Evolutionary conservation across 352 stramenopile species (phyloP), one percentile per base, ranked within the genome.

Genomic region (Globisporangium heterothallicum): DNA sequence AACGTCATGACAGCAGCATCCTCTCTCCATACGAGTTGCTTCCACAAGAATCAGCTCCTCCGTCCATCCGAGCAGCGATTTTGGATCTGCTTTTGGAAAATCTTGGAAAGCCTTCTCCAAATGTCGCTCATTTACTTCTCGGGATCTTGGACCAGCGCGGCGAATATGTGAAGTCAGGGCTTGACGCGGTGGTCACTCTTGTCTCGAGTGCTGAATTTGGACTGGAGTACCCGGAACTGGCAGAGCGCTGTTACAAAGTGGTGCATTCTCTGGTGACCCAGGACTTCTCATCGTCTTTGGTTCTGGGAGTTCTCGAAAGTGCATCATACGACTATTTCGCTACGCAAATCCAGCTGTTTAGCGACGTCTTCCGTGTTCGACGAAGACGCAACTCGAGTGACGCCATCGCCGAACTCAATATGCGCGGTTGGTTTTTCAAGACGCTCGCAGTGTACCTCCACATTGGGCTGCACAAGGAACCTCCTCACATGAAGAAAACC

Each of bases 381-480:
- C 69, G 58, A 25, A 65, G 74, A 44, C 75, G 62, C 18, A 64
- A 58, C 30, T 52, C 68, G 13, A 59, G 61, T 43, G 59, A 69
- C 40, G 63, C 55, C 8, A 72, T 83, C 56, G 68, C 73, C 12
- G 70, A 85, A 30, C 52, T 94, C 9, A 84, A 88, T 47, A 88
- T 89, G 76, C 79, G 79, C 16, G 80, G 78, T 8, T 94, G 83
- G 83, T 88, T 92, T 40, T 86, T 90, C 53, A 89, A 94, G 56
- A 75, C 69, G 3, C 60, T 92, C 1, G 73, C 83, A 4, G 74
- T 94, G 46, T 88, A 89, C 32, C 60, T 94, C n/a, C 80, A 94
- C 58, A 54, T 85, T 21, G 61, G 65, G 0, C 49, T 92, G 38
- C 73, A 86, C 48, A 80, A 85, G 26, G 77, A 86, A n/a, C 74